A percentile compares a stretch with the other conserved stretches of the same genome.
These are phyloP conservation scores for Tetramitus jugosus DNA, from an alignment of 208 protist species.

Conservation along the genomic window DNA sequence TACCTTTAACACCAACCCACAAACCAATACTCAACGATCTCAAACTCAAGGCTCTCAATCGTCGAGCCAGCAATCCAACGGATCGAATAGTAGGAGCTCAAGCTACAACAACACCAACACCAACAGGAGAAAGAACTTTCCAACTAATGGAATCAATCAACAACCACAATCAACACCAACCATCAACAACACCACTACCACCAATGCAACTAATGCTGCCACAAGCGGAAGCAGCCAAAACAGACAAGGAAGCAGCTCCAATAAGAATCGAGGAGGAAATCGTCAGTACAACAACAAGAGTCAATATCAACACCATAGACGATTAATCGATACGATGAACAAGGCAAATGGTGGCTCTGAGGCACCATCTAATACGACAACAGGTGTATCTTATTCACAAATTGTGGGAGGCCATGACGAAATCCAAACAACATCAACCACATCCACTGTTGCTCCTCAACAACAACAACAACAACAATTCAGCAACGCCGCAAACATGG, in stretches of 20 bases:
- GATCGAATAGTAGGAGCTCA: no score
- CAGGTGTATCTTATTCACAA: not conserved
- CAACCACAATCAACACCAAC: no score
- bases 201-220: no score
- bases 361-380: not conserved
- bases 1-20: no score
- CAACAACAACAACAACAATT: constrained; percentile 1
- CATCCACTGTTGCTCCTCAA: not conserved
- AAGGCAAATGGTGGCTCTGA: not conserved
- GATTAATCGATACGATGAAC: constrained; percentile 1
- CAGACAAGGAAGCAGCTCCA: not conserved
- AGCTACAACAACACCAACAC: no score
- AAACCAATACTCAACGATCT: no score
- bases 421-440: not conserved
- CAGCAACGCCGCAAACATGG: no score
- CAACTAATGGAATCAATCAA: no score
- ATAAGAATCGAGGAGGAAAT: not conserved
- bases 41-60: no score
- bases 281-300: not conserved
- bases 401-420: constrained; percentile 11
- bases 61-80: no score
- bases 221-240: not conserved
- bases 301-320: not conserved
- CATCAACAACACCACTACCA: no score
- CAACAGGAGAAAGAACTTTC: no score